phyloP scores from a whole-genome alignment of 2,329 filamentous ascomycete genomes.

The Xylariomycetidae sp. region DNA sequence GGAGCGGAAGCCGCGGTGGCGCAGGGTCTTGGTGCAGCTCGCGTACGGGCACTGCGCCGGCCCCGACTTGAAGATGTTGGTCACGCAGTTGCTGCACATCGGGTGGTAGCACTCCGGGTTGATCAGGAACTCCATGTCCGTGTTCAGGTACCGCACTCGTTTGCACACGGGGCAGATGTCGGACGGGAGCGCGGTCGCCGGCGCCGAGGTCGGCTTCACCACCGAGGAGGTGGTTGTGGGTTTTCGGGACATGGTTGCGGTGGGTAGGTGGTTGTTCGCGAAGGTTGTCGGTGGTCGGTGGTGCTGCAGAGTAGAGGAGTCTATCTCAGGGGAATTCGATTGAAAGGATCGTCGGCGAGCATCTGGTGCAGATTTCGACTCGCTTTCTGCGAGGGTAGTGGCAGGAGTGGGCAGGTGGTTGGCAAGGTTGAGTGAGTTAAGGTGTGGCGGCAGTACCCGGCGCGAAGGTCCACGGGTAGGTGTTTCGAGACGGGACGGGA shows the following conservation, averaged over 20 bases:
- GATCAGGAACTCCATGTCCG: slow-evolving; percentile 89
- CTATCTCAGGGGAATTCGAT: no score
- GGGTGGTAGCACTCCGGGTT: slow-evolving; percentile 99
- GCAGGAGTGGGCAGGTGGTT: no score
- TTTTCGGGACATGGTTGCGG: slow-evolving; percentile 32
- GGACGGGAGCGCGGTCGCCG: slow-evolving; percentile 28
- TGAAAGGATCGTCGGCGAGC: not conserved
- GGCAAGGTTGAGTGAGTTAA: no score
- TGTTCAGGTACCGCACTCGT: slow-evolving; percentile 90
- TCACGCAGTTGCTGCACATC: slow-evolving; percentile 95
- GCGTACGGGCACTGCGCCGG: slow-evolving; percentile 90
- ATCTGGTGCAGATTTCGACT: slow-evolving; percentile 4
- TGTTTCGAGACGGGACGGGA: no score
- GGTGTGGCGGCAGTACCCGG: no score
- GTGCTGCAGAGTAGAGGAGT: no score
- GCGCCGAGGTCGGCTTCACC: slow-evolving; percentile 13
- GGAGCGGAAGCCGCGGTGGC: slow-evolving; percentile 74
- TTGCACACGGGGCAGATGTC: slow-evolving; percentile 98
- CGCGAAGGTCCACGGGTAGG: no score
- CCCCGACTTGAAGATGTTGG: slow-evolving; percentile 86
- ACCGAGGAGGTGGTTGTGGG: slow-evolving; percentile 13
- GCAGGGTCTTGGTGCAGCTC: slow-evolving; percentile 78
- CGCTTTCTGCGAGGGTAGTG: slow-evolving; percentile 2
- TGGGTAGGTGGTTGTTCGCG: not conserved
- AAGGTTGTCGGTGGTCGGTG: not conserved